Base-by-base conservation (phyloP, 768 basidiomycete species). In the Mycena albidolilacea region DNA sequence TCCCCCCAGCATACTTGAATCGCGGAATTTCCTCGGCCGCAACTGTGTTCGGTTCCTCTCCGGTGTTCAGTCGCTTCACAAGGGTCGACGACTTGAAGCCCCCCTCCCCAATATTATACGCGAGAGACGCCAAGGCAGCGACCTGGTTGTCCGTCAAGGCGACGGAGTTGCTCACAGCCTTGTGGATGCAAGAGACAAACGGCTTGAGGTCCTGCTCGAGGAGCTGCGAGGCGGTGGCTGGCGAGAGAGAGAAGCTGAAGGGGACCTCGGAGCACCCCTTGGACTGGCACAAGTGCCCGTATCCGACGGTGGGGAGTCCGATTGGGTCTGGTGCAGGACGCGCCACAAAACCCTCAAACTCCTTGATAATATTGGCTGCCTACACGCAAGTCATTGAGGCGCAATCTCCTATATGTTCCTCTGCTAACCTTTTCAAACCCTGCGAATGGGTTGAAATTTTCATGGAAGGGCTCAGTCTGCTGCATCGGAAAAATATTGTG, bases 241-340 rank as follows among this genome's bases (percentile, higher is more conserved):
- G 77, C 55, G 80, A 81, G 52, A 84, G 77, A 0, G 83, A 82
- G 79, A 83, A 83, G 37, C 77, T 61, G 73, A 80, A 82, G 12
- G 82, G 79, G 8, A 82, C 82, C 69, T 84, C 83, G 43, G 75
- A 65, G 73, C 83, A 84, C 30, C 79, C 77, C 12, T 70, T 75
- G 37, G 68, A 78, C 57, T 79, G 59, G 75, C 83, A 84, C 39
- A 80, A 78, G 69, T 84, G 83, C 11, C 82, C 82, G 72, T 79
- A 84, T 21, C 83, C 83, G 58, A 82, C 83, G 39, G 82, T 84
- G 10, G 81, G 81, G 46, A 84, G 77, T 30, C 81, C 82, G 30
- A 83, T 80, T 50, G 83, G 83, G 72, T 84, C 83, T 12, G 82
- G 83, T 21, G 77, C 76, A 23, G 83, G 83, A 21, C 73, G 72